phyloP scores from a whole-genome alignment of 768 basidiomycete genomes.

The Termitomyces bulborhizus region DNA sequence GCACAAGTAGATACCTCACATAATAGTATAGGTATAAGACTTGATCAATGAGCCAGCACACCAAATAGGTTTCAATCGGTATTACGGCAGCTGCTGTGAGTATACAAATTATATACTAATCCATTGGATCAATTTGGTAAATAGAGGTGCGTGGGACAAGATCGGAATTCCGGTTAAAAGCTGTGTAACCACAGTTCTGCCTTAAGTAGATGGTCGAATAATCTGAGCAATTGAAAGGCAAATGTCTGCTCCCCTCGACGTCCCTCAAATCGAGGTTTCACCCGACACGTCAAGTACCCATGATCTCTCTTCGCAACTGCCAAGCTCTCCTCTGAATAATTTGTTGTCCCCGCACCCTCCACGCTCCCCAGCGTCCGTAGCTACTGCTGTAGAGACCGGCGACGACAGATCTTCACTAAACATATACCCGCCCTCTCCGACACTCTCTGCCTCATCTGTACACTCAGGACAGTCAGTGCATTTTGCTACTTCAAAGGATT shows the following conservation, averaged over 20 bases:
- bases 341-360: constrained; percentile 23
- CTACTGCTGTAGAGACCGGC: constrained; percentile 22
- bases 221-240: too few species aligned
- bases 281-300: background rate
- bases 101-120: too few species aligned
- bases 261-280: constrained; percentile 1
- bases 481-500: constrained; percentile 44
- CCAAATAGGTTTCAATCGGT: too few species aligned
- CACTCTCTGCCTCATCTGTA: constrained; percentile 57
- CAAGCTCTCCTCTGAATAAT: background rate
- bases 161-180: too few species aligned
- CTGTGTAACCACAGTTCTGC: too few species aligned
- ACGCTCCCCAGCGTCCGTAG: background rate
- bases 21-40: too few species aligned
- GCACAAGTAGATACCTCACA: too few species aligned
- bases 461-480: constrained; percentile 32
- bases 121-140: too few species aligned
- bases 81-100: too few species aligned
- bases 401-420: constrained; percentile 24
- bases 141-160: too few species aligned
- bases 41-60: too few species aligned
- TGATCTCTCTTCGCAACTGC: background rate
- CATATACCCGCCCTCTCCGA: constrained; percentile 64
- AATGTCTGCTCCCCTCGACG: background rate
- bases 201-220: too few species aligned